Conservation (phyloP, 2,329 filamentous ascomycete species). For the Colletotrichum musae region DNA sequence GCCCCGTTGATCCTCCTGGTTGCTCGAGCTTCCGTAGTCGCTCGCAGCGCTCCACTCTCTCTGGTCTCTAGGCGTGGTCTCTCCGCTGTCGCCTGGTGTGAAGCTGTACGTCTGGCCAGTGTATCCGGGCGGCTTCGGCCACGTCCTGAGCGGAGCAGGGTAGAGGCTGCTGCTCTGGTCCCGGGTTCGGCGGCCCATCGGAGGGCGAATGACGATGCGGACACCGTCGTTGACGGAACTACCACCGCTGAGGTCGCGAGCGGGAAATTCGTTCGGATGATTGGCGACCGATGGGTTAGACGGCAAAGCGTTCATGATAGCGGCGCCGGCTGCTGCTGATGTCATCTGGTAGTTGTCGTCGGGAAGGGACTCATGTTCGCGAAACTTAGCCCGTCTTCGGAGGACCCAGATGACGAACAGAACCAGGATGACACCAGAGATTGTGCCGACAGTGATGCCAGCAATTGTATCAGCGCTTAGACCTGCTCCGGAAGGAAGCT, state of each 20-base stretch:
- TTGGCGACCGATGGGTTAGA: background rate
- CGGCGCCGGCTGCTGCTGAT: constrained; percentile 14
- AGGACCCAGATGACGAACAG: constrained; percentile 43
- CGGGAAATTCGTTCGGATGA: constrained; percentile 3
- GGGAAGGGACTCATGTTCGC: constrained; percentile 33
- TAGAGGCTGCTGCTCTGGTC: constrained; percentile 31
- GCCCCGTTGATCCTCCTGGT: background rate
- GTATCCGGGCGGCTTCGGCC: constrained; percentile 49
- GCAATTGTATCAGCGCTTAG: constrained; percentile 48
- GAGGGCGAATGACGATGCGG: constrained; percentile 50
- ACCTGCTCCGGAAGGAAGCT: constrained; percentile 12
- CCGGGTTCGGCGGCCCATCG: constrained; percentile 36
- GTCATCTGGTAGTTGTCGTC: constrained; percentile 39
- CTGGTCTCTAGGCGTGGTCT: constrained; percentile 43
- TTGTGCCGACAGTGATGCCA: constrained; percentile 46
- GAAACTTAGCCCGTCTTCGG: constrained; percentile 39
- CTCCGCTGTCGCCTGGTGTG: constrained; percentile 45
- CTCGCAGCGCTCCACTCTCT: constrained; percentile 49
- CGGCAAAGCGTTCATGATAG: constrained; percentile 1
- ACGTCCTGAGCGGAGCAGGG: constrained; percentile 38
- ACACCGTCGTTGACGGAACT: constrained; percentile 45
- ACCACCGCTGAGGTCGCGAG: constrained; percentile 28
- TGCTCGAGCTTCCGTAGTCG: constrained; percentile 43
- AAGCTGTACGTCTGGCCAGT: constrained; percentile 45
- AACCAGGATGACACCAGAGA: constrained; percentile 45